A percentile compares a stretch with the other conserved stretches of the same genome.
phyloP scores from a whole-genome alignment of 2,329 filamentous ascomycete genomes.

The Diaporthe sp. region DNA sequence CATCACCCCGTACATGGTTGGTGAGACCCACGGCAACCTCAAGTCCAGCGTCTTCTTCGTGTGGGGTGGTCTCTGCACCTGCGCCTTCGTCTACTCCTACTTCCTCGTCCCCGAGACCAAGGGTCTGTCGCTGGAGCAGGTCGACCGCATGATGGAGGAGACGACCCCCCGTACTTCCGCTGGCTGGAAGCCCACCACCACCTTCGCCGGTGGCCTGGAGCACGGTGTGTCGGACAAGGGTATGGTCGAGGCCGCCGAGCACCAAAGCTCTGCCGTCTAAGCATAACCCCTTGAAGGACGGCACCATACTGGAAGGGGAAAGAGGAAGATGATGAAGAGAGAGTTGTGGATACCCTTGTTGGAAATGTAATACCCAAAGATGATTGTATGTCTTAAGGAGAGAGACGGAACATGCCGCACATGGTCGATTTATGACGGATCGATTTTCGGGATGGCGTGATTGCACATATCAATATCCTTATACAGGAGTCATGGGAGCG shows the following conservation, averaged over 20 bases:
- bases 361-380: conserved; percentile 16
- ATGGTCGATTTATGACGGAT: conserved; percentile 19
- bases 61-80: conserved; percentile 75
- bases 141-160: conserved; percentile 92
- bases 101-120: conserved; percentile 81
- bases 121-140: conserved; percentile 81
- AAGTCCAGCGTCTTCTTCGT: conserved; percentile 79
- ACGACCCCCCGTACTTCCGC: conserved; percentile 79
- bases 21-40: conserved; percentile 70
- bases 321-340: neutral
- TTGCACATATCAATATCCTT: conserved; percentile 9
- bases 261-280: conserved; percentile 47
- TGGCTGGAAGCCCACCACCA: conserved; percentile 79
- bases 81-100: conserved; percentile 73
- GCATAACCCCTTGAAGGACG: neutral
- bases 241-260: conserved; percentile 42
- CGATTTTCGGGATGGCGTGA: conserved; percentile 14
- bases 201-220: conserved; percentile 63
- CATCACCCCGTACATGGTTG: conserved; percentile 79
- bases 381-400: neutral
- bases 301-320: neutral
- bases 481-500: conserved; percentile 14
- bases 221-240: conserved; percentile 46
- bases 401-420: conserved; percentile 5
- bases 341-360: conserved; percentile 28